Base-by-base conservation (phyloP, 305 asterid species). In the Caryopteris hybrid region DNA sequence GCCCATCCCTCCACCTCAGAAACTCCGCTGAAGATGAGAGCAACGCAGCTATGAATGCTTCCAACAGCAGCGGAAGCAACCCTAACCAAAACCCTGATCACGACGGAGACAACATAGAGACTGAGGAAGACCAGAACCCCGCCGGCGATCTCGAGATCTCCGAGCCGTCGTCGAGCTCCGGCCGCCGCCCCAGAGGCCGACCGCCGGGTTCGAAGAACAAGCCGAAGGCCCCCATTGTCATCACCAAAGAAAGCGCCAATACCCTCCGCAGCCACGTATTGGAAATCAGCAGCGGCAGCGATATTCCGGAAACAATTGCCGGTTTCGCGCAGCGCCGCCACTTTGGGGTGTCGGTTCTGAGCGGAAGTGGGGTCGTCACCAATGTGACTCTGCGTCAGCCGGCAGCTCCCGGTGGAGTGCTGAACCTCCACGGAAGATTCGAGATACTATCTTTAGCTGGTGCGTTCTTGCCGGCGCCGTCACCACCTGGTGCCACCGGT, bases 201-300 rank as follows among this genome's bases (percentile, higher is more conserved):
- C 98, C 98, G 0, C 76, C 86, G 1, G 97, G 97, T 2, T 87
- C 96, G 0, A 88, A 85, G 74, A 91, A 91, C 84, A 81, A 76
- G 66, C 90, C 90, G 3, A 83, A 82, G 22, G 84, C 96, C 2
- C 98, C 98, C 2, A 72, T 91, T 45, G 77, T 89, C 3, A 77
- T 91, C 25, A 80, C 90, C 1, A 87, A 87, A 38, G 96, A 91
- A 41, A 86, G 89, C 66, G 95, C 94, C 0, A 86, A 91, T 53
- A 80, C 95, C 13, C 95, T 91, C 65, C 83, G 86, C 2, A 89
- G 96, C 80, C 94, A 89, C 62, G 88, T 91, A 11, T 46, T 91
- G 71, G 98, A 91, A 66, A 86, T 91, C 62, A 58, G 76, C 67
- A 68, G 58, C 20, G 92, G 90, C 39, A 69, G 77, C 53, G 97